phyloP scores from a whole-genome alignment of 805 yeast species.

The Spathaspora arborariae region DNA sequence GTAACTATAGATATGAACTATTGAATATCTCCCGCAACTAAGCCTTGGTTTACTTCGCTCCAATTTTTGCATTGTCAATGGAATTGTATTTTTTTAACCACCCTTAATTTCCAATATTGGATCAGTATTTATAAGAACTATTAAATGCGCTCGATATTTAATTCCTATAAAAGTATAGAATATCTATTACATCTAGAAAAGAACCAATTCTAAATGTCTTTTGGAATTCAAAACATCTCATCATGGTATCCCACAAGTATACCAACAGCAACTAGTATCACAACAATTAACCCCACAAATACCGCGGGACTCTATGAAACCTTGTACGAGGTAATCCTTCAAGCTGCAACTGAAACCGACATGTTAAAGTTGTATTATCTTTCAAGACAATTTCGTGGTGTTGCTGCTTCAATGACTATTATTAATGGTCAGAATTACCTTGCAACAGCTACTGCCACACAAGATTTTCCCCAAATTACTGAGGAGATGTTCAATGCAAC shows the following conservation, averaged over 20 bases:
- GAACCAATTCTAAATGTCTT: neutral
- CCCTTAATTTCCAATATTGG: no score
- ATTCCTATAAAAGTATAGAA: no score
- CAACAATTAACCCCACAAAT: conserved; percentile 22
- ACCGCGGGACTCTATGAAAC: conserved; percentile 15
- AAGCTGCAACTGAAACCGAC: conserved; percentile 20
- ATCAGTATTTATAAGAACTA: no score
- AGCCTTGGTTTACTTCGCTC: no score
- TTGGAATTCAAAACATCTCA: neutral
- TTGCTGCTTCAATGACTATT: conserved; percentile 29
- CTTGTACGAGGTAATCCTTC: conserved; percentile 2
- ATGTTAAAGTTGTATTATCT: conserved; percentile 12
- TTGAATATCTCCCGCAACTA: no score
- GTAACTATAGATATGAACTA: no score
- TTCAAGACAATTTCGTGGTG: conserved; percentile 23
- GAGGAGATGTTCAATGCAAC: conserved; percentile 17
- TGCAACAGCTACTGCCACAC: conserved; percentile 32
- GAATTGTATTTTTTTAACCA: no score
- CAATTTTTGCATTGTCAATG: no score
- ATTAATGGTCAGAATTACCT: conserved; percentile 21
- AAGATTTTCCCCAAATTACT: conserved; percentile 16
- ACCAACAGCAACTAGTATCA: conserved; percentile 21
- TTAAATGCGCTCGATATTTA: no score
- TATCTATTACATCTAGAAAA: neutral
- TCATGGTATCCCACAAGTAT: conserved; percentile 11